Percentiles rank a stretch among this genome's conserved stretches.
Evolutionary conservation across 1,139 yeast genomes (phyloP).

Genomic region (Wickerhamiella infanticola): DNA sequence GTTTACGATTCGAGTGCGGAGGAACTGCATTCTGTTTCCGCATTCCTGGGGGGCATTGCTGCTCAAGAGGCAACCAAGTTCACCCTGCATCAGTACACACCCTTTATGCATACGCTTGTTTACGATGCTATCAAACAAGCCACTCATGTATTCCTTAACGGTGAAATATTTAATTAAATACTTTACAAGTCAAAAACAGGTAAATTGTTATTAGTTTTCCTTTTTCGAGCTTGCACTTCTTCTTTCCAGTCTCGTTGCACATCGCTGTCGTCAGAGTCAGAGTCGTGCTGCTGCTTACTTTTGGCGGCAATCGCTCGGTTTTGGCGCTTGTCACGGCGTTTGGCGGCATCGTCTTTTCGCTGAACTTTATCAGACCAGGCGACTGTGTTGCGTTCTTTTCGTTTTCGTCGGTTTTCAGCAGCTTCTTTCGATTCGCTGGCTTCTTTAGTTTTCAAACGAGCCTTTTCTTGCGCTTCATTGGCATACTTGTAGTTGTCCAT

Average conservation of each 20-base stretch:
- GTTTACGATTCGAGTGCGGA: slow-evolving; percentile 26
- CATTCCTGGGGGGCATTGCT: slow-evolving; percentile 63
- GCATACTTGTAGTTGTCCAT: slow-evolving; percentile 53
- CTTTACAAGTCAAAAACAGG: slow-evolving; percentile 47
- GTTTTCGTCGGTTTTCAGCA: slow-evolving; percentile 10
- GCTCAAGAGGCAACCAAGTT: slow-evolving; percentile 51
- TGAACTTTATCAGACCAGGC: slow-evolving; percentile 71
- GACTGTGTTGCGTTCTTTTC: slow-evolving; percentile 40
- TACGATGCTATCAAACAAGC: slow-evolving; percentile 42
- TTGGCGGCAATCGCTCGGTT: slow-evolving; percentile 43
- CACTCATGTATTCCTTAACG: not conserved
- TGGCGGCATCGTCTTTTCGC: slow-evolving; percentile 46
- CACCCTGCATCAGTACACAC: slow-evolving; percentile 56
- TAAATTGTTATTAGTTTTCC: slow-evolving; percentile 21
- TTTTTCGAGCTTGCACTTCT: slow-evolving; percentile 42
- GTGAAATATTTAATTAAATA: not conserved
- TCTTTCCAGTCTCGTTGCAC: slow-evolving; percentile 78
- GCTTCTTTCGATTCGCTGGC: slow-evolving; percentile 29
- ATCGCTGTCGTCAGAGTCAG: slow-evolving; percentile 33
- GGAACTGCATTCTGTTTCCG: slow-evolving; percentile 33
- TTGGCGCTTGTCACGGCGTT: slow-evolving; percentile 46
- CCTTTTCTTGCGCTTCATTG: slow-evolving; percentile 48
- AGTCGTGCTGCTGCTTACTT: slow-evolving; percentile 23
- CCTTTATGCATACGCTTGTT: slow-evolving; percentile 48
- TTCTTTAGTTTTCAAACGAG: slow-evolving; percentile 31